A percentile compares a stretch with the other conserved stretches of the same genome.
phyloP scores from a whole-genome alignment of 768 basidiomycete species.

The Solioccasus polychromus region DNA sequence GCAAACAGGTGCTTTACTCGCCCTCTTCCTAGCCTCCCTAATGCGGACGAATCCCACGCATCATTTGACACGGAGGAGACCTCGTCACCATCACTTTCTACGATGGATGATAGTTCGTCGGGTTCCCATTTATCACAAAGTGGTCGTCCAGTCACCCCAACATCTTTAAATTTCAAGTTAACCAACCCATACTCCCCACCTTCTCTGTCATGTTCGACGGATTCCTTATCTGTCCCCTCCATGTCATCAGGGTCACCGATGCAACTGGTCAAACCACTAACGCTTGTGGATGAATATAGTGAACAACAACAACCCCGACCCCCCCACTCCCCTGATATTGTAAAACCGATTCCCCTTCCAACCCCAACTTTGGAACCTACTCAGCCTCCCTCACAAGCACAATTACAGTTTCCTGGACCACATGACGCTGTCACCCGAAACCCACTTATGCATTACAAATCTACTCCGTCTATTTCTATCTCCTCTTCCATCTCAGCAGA shows the following conservation, averaged over 20 bases:
- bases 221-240: slow-evolving; percentile 56
- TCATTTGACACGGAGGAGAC: slow-evolving; percentile 22
- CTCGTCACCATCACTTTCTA: slow-evolving; percentile 24
- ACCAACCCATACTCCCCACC: slow-evolving; percentile 37
- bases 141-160: slow-evolving; percentile 36
- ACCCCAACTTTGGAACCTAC: slow-evolving; percentile 22
- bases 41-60: slow-evolving; percentile 1
- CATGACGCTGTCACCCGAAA: slow-evolving; percentile 30
- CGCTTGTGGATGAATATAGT: slow-evolving; percentile 30
- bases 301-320: slow-evolving; percentile 26
- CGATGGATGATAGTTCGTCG: slow-evolving; percentile 33
- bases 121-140: slow-evolving; percentile 29
- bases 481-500: slow-evolving; percentile 30
- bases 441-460: slow-evolving; percentile 36
- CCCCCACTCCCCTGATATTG: slow-evolving; percentile 27
- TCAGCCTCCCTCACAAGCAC: slow-evolving; percentile 16
- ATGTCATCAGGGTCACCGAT: slow-evolving; percentile 44
- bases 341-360: slow-evolving; percentile 28
- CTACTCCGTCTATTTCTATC: slow-evolving; percentile 33
- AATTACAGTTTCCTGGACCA: slow-evolving; percentile 47
- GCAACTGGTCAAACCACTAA: slow-evolving; percentile 36
- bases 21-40: slow-evolving; percentile 28
- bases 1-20: slow-evolving; percentile 19
- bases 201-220: slow-evolving; percentile 54
- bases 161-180: slow-evolving; percentile 28